Evolutionary conservation across 768 basidiomycete genomes (phyloP).

Genomic region (Chalciporus chontae): DNA sequence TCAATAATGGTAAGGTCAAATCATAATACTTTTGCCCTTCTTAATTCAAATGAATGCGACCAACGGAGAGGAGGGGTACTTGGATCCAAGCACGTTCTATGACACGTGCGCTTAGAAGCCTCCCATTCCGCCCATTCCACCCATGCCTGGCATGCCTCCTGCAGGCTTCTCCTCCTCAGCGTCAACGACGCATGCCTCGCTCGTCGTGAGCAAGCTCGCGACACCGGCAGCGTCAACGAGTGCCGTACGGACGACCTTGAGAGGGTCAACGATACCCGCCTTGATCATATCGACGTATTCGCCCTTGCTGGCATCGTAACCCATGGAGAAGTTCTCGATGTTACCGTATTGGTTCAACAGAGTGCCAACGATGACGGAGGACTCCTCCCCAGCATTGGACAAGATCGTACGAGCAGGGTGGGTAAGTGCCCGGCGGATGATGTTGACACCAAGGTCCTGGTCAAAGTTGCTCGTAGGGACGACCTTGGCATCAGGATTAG

Average conservation of each 20-base stretch:
- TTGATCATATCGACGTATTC: conserved; percentile 95
- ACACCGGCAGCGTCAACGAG: conserved; percentile 91
- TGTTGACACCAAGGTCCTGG: conserved; percentile 92
- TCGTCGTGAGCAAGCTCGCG: conserved; percentile 90
- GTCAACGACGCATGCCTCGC: conserved; percentile 90
- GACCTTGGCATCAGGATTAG: conserved; percentile 56
- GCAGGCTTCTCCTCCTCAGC: conserved; percentile 76
- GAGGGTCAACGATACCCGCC: conserved; percentile 90
- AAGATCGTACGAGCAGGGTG: conserved; percentile 86
- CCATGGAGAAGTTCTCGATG: conserved; percentile 77
- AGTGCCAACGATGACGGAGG: conserved; percentile 88
- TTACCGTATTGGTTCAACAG: conserved; percentile 66
- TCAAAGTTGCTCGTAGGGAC: conserved; percentile 91
- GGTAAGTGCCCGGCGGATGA: conserved; percentile 83
- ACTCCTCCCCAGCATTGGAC: conserved; percentile 92
- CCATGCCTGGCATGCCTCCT: conserved; percentile 50
- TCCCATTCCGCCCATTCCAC: conserved; percentile 56
- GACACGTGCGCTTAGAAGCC: conserved; percentile 35
- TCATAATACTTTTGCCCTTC: conserved; percentile 6
- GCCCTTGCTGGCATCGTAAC: conserved; percentile 89
- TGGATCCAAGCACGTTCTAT: not conserved
- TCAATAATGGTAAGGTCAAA: conserved; percentile 15
- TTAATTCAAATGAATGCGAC: not conserved
- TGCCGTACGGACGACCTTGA: conserved; percentile 94
- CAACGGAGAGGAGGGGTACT: not conserved